These are phyloP conservation scores for Boletellus deceptivus DNA, from an alignment of 1,284 basidiomycete genomes.

Conservation along the genomic window DNA sequence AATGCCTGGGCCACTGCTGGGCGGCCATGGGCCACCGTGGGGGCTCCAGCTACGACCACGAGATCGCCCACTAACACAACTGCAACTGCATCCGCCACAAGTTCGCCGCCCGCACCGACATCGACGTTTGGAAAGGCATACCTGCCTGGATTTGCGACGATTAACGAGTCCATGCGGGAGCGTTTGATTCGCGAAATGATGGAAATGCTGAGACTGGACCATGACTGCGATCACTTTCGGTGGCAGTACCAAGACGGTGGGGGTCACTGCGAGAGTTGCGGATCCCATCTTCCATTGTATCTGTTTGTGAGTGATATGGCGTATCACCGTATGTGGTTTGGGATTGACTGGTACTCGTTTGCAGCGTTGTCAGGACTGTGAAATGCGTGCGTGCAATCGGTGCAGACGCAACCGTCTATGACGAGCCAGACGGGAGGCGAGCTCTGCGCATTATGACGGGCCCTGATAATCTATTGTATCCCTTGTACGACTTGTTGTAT, in stretches of 20 bases:
- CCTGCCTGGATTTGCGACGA: not conserved
- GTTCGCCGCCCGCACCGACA: not conserved
- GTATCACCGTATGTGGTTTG: not conserved
- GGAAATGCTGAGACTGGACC: conserved; percentile 36
- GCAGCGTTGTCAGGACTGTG: conserved; percentile 37
- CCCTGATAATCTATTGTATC: too few relatives aligned
- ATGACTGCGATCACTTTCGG: conserved; percentile 35
- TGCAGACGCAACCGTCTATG: conserved; percentile 35
- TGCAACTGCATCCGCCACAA: too few relatives aligned
- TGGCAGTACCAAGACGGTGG: conserved; percentile 33
- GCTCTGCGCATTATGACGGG: too few relatives aligned
- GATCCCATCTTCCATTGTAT: conserved; percentile 29
- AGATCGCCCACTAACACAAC: not conserved
- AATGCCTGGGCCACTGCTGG: not conserved
- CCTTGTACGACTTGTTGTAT: too few relatives aligned
- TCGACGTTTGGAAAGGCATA: not conserved
- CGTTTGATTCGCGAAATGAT: conserved; percentile 32
- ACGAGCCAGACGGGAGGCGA: not conserved
- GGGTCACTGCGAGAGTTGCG: conserved; percentile 37
- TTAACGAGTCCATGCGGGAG: conserved; percentile 4
- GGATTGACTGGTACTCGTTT: not conserved
- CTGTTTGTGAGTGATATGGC: conserved; percentile 33
- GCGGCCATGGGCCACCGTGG: not conserved
- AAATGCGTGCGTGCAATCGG: conserved; percentile 32
- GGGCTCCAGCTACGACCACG: not conserved